Conservation (phyloP, 495 filamentous ascomycete genomes). For the Lichina pygmaea region DNA sequence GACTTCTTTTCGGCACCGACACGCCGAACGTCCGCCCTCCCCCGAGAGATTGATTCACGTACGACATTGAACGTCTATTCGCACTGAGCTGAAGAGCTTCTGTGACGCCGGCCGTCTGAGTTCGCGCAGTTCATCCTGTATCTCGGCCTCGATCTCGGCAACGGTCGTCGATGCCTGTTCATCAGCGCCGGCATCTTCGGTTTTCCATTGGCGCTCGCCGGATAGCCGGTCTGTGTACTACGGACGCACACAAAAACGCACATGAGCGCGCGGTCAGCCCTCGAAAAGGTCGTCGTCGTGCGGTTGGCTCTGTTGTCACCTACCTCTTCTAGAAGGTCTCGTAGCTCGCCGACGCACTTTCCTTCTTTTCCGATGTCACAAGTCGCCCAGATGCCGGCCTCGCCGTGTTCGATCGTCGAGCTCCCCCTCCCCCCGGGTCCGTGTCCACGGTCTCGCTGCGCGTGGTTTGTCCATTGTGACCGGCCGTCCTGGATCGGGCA, state of each 20-base stretch:
- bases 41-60: conserved; percentile 7
- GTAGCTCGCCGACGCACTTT: conserved; percentile 47
- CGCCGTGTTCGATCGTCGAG: conserved; percentile 22
- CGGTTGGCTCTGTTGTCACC: conserved; percentile 1
- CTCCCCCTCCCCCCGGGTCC: not conserved
- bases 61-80: conserved; percentile 55
- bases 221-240: conserved; percentile 35
- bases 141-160: conserved; percentile 60
- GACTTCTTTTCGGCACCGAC: not conserved
- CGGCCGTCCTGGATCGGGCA: no score
- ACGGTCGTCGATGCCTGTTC: not conserved
- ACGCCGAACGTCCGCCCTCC: not conserved
- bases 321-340: conserved; percentile 52
- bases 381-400: conserved; percentile 70
- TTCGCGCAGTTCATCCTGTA: conserved; percentile 45
- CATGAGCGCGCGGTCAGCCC: not conserved
- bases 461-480: no score
- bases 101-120: conserved; percentile 24
- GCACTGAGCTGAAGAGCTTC: conserved; percentile 32
- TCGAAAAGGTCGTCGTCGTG: not conserved
- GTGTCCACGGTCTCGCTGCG: no score
- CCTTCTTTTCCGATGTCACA: conserved; percentile 58
- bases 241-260: not conserved
- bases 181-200: not conserved
- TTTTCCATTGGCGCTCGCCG: conserved; percentile 12